phyloP scores from a whole-genome alignment of 139 green algal genomes.

The Closterium sp. region DNA sequence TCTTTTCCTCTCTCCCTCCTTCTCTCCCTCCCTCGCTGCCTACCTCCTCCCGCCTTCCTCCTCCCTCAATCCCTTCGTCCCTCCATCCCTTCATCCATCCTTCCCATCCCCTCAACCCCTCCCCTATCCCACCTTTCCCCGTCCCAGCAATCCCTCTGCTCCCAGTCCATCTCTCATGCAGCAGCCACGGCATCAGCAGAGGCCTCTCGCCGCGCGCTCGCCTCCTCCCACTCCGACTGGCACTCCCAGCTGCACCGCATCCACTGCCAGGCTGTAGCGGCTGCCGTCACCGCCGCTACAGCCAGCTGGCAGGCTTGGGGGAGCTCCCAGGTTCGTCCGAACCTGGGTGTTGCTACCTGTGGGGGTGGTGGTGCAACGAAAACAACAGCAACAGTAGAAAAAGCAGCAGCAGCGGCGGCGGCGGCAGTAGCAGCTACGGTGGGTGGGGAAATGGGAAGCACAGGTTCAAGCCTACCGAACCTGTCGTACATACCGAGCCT shows the following conservation, averaged over 20 bases:
- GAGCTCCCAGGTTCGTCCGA: not conserved
- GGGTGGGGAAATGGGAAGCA: no score
- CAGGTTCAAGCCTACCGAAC: no score
- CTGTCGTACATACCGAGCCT: no score
- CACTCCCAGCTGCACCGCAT: not conserved
- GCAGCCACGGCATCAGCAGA: conserved; percentile 1
- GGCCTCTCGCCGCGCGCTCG: not conserved
- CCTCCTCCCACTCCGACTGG: not conserved
- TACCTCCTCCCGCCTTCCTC: not conserved
- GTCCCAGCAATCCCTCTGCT: not conserved
- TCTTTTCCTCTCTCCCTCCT: not conserved
- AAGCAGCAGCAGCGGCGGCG: not conserved
- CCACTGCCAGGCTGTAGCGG: not conserved
- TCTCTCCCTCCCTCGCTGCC: not conserved
- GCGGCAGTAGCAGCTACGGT: not conserved
- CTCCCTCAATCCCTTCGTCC: no score
- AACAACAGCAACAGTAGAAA: not conserved
- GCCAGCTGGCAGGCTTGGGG: conserved; percentile 1
- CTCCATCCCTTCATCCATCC: no score
- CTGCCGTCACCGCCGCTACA: not conserved
- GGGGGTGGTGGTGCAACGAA: not conserved
- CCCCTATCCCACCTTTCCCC: not conserved
- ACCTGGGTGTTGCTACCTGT: not conserved
- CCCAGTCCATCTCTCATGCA: not conserved
- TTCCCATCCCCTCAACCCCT: not conserved